Conservation (phyloP, 2,329 filamentous ascomycete genomes). For the Pestalotiopsis sp. region DNA sequence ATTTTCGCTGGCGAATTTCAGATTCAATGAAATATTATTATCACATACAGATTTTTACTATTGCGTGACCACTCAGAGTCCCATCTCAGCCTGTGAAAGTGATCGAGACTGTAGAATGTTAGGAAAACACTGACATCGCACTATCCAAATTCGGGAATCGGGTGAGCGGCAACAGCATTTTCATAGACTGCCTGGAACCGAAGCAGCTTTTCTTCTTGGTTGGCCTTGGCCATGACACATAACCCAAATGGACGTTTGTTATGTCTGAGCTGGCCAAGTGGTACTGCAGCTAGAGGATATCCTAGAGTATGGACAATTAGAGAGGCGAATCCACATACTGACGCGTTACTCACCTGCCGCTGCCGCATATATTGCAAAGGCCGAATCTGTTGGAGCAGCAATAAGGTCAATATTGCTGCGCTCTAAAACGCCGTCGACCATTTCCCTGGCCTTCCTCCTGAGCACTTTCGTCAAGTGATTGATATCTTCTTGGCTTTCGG, state of each 20-base stretch:
- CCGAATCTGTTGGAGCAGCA: too few species aligned
- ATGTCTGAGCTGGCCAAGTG: background rate
- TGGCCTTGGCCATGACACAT: background rate
- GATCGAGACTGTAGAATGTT: too few species aligned
- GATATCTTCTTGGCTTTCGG: conserved; percentile 1
- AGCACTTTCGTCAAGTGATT: background rate
- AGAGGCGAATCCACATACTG: background rate
- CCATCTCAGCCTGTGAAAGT: too few species aligned
- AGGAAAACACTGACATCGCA: too few species aligned
- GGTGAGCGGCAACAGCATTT: background rate
- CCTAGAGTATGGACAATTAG: background rate
- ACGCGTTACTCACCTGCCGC: background rate
- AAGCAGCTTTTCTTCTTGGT: background rate
- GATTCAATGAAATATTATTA: too few species aligned
- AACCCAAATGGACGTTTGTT: conserved; percentile 9
- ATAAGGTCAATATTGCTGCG: too few species aligned
- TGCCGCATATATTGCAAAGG: background rate
- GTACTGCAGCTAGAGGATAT: conserved; percentile 1
- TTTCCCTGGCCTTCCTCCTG: too few species aligned
- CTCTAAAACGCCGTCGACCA: too few species aligned
- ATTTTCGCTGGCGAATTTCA: too few species aligned
- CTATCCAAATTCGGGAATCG: too few species aligned
- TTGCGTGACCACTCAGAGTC: too few species aligned
- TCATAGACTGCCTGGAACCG: conserved; percentile 24
- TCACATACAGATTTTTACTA: too few species aligned